Conservation (phyloP, 1,139 yeast genomes). For the Keqinozyma sinolaborantium region DNA sequence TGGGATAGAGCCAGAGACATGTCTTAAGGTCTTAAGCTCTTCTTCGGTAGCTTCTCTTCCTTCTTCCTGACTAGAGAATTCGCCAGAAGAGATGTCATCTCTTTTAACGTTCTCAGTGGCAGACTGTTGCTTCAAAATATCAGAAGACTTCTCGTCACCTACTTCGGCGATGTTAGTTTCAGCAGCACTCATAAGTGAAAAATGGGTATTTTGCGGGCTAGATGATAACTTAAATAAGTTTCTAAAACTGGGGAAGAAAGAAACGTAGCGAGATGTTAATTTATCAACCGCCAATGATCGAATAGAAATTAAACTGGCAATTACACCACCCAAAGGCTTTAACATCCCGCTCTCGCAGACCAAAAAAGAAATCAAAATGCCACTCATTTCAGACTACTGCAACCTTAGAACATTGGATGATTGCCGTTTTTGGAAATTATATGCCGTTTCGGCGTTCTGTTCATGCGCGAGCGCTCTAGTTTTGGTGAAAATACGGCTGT, state of each 20-base stretch:
- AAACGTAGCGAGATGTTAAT: background rate
- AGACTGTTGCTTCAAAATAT: background rate
- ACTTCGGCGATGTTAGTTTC: background rate
- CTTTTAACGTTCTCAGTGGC: background rate
- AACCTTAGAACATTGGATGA: too few relatives aligned
- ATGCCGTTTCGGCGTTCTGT: too few relatives aligned
- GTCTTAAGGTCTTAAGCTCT: conserved; percentile 39
- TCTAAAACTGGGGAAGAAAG: background rate
- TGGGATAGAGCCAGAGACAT: conserved; percentile 39
- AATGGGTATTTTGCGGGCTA: background rate
- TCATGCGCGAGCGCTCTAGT: too few relatives aligned
- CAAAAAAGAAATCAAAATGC: background rate
- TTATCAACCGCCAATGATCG: conserved; percentile 3
- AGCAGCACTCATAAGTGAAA: background rate
- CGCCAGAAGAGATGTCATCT: background rate
- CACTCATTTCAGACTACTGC: background rate
- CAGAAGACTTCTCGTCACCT: conserved; percentile 3
- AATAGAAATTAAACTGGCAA: background rate
- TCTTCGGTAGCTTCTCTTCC: conserved; percentile 35
- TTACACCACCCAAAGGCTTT: background rate
- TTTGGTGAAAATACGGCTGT: too few relatives aligned
- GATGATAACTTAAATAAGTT: background rate
- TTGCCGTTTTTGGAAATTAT: too few relatives aligned
- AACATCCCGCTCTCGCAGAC: too few relatives aligned
- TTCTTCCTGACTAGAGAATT: conserved; percentile 13